A percentile compares a stretch with the other conserved stretches of the same genome.
Evolutionary conservation across 2,329 filamentous ascomycete species (phyloP).

Genomic region (Penicillium sp.): DNA sequence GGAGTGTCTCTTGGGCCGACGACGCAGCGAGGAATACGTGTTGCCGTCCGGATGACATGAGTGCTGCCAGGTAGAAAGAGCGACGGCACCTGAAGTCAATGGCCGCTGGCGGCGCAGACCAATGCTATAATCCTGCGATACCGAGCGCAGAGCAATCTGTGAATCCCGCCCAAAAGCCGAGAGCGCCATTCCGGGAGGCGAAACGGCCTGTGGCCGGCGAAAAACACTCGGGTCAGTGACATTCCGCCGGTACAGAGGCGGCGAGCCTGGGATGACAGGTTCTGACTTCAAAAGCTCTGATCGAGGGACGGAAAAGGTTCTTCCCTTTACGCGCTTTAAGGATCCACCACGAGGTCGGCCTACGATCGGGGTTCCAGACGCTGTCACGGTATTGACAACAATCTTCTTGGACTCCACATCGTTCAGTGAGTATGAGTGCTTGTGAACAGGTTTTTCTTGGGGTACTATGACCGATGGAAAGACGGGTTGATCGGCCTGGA

Average conservation of each 20-base stretch:
- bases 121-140: constrained; percentile 25
- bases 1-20: constrained; percentile 53
- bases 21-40: constrained; percentile 29
- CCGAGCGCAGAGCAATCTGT: constrained; percentile 22
- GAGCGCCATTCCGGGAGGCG: constrained; percentile 24
- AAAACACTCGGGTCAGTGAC: constrained; percentile 43
- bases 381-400: constrained; percentile 22
- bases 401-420: constrained; percentile 26
- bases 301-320: constrained; percentile 31
- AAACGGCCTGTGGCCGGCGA: constrained; percentile 33
- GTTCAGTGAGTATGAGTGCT: constrained; percentile 19
- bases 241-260: constrained; percentile 35
- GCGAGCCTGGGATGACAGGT: constrained; percentile 24
- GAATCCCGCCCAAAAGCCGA: constrained; percentile 12
- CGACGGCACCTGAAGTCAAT: constrained; percentile 29
- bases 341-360: constrained; percentile 35
- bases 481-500: constrained; percentile 16
- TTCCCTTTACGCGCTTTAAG: constrained; percentile 29
- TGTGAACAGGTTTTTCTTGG: constrained; percentile 15
- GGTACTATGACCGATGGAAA: constrained; percentile 7
- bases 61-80: constrained; percentile 29
- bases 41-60: constrained; percentile 20
- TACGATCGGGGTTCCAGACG: constrained; percentile 21
- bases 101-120: constrained; percentile 26
- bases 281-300: constrained; percentile 27